Evolutionary conservation across 306 rosid genomes (phyloP).

Genomic region (Alnus glutinosa): DNA sequence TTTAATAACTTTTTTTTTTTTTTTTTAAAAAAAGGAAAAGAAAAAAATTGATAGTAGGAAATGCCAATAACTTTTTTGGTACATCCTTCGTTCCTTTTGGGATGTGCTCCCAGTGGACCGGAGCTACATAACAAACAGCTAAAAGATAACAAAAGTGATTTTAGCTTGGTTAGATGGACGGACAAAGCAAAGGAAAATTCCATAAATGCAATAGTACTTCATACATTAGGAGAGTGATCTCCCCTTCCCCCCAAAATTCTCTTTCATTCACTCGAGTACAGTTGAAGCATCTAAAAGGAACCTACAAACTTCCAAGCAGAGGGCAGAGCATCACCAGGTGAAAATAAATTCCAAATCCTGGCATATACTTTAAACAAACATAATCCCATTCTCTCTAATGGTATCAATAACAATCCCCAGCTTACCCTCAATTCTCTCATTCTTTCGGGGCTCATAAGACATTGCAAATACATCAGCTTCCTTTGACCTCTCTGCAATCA

Average conservation of each 20-base stretch:
- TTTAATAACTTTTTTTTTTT: too few species aligned
- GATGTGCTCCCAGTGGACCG: too few species aligned
- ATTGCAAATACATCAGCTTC: slow-evolving; percentile 91
- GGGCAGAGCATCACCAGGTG: not conserved
- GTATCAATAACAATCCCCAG: slow-evolving; percentile 80
- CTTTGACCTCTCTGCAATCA: slow-evolving; percentile 81
- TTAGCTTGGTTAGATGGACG: too few species aligned
- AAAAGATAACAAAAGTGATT: too few species aligned
- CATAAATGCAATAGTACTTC: not conserved
- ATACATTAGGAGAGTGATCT: not conserved
- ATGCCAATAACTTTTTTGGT: too few species aligned
- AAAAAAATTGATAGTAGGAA: too few species aligned
- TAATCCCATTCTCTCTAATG: slow-evolving; percentile 69
- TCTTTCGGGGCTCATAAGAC: slow-evolving; percentile 78
- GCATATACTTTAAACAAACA: slow-evolving; percentile 32
- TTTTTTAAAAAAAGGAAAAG: too few species aligned
- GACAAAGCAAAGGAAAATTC: too few species aligned
- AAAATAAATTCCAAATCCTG: not conserved
- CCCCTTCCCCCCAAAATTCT: not conserved
- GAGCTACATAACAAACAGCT: too few species aligned
- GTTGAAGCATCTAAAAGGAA: not conserved
- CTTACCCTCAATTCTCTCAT: slow-evolving; percentile 79
- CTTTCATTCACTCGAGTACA: not conserved
- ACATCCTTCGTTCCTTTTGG: too few species aligned
- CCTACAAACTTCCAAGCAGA: not conserved